Evolutionary conservation across 2,329 filamentous ascomycete species (phyloP).

Genomic region (Aspergillus ochraceoroseus): DNA sequence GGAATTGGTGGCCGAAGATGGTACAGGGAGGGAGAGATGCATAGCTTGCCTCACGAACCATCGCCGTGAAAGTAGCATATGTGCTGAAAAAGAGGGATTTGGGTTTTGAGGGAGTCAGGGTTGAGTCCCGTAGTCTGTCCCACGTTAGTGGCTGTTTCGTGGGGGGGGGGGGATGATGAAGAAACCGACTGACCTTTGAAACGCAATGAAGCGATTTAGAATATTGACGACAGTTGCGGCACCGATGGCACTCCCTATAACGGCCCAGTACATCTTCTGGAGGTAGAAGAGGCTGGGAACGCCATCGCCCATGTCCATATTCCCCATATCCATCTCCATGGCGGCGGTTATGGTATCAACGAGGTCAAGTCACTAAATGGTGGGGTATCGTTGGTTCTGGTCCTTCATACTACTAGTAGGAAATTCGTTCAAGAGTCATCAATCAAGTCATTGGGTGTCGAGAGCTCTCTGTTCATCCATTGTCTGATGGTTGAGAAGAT

Average conservation of each 20-base stretch:
- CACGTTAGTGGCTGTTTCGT: constrained; percentile 3
- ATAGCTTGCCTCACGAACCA: constrained; percentile 52
- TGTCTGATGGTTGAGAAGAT: too few species aligned
- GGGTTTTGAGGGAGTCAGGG: constrained; percentile 50
- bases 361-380: too few species aligned
- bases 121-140: constrained; percentile 45
- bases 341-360: constrained; percentile 22
- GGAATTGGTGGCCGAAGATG: constrained; percentile 29
- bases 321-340: constrained; percentile 32
- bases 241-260: constrained; percentile 42
- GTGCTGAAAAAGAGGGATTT: constrained; percentile 45
- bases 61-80: constrained; percentile 52
- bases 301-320: constrained; percentile 42
- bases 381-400: too few species aligned
- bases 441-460: too few species aligned
- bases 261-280: constrained; percentile 52
- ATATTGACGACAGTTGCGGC: constrained; percentile 37
- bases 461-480: too few species aligned
- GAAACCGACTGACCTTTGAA: constrained; percentile 45
- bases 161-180: too few species aligned
- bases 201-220: constrained; percentile 47
- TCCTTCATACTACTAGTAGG: too few species aligned
- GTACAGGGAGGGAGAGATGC: constrained; percentile 40
- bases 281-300: constrained; percentile 46
- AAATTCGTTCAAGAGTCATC: too few species aligned